A percentile compares a stretch with the other conserved stretches of the same genome.
phyloP scores from a whole-genome alignment of 192 early-diverging fungal species.

The Umbelopsis ramanniana region DNA sequence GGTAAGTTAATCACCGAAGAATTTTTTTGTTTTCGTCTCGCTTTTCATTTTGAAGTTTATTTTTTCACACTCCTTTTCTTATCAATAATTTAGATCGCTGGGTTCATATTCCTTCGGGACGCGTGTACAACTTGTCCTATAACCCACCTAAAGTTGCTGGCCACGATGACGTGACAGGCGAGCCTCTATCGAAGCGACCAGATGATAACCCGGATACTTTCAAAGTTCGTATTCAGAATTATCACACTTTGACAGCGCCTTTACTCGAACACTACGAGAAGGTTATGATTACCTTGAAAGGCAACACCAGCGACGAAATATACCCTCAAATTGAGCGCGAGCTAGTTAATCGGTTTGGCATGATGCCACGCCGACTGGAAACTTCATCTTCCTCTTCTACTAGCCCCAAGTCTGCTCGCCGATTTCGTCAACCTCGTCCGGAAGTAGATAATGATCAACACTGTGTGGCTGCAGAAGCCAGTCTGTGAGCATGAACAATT shows the following conservation, averaged over 20 bases:
- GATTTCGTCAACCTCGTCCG: background rate
- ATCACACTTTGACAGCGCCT: conserved; percentile 79
- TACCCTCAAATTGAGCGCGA: conserved; percentile 80
- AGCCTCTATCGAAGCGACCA: conserved; percentile 81
- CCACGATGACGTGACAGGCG: conserved; percentile 92
- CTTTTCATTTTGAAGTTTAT: background rate
- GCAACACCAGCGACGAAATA: conserved; percentile 90
- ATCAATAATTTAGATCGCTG: conserved; percentile 74
- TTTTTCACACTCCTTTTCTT: conserved; percentile 18
- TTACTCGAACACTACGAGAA: conserved; percentile 85
- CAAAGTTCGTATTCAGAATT: conserved; percentile 69
- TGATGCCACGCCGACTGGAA: conserved; percentile 27
- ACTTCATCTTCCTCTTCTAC: background rate
- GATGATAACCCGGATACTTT: conserved; percentile 91
- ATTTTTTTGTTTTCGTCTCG: background rate
- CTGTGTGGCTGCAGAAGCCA: conserved; percentile 7
- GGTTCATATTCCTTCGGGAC: conserved; percentile 89
- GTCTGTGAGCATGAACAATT: background rate
- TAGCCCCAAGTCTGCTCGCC: background rate
- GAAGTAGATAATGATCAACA: background rate
- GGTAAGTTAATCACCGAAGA: conserved; percentile 39
- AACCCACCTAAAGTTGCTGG: conserved; percentile 87
- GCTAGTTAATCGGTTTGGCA: conserved; percentile 41
- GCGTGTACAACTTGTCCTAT: conserved; percentile 93
- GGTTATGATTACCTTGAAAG: conserved; percentile 71